Evolutionary conservation across 1,284 basidiomycete species (phyloP), one percentile per base, ranked within the genome.

Genomic region (Ustilago tritici): DNA sequence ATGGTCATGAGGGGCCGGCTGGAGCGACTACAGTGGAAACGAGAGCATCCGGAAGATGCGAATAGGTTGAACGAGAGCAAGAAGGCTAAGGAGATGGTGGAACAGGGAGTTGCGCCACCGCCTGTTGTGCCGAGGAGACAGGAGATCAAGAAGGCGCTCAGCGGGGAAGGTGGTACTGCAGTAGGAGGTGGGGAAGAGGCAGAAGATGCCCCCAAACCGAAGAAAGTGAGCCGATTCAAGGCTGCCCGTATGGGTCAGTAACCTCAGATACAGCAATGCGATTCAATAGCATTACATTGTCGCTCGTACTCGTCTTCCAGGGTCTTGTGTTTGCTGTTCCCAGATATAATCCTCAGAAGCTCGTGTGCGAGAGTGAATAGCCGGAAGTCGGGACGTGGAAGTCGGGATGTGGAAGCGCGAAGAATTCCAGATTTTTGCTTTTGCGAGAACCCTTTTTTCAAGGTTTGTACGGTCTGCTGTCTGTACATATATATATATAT

Each of bases 1-100:
- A 70, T 76, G 56, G 59, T 73, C 23, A 82, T 82, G 81, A 64
- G 81, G 9, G 77, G 75, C 11, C 52, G 81, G 10, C 52, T 82
- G 43, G 78, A 78, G 56, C 32, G 72, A 32, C 7, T 40, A n/a
- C 63, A 75, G 43, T 78, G 76, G 76, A 57, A 66, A 38, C 36
- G 23, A 60, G 55, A 58, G 15, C 31, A 78, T 58, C 76, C 76
- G 14, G 72, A 78, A 23, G 59, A 71, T 17, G 68, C 55, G 11
- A 54, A n/a, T 40, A 31, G 52, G 36, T 12, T 64, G 43, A 54
- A 53, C 32, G 70, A 70, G 60, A 64, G 23, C 5, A 64, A 57
- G 55, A 57, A 52, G 58, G 52, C 41, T n/a, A 58, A 53, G 23
- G 55, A 61, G 41, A 43, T 56, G 52, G 56, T 68, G 14, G 50